phyloP scores from a whole-genome alignment of 208 protist species.

The Crithidia expoeki region DNA sequence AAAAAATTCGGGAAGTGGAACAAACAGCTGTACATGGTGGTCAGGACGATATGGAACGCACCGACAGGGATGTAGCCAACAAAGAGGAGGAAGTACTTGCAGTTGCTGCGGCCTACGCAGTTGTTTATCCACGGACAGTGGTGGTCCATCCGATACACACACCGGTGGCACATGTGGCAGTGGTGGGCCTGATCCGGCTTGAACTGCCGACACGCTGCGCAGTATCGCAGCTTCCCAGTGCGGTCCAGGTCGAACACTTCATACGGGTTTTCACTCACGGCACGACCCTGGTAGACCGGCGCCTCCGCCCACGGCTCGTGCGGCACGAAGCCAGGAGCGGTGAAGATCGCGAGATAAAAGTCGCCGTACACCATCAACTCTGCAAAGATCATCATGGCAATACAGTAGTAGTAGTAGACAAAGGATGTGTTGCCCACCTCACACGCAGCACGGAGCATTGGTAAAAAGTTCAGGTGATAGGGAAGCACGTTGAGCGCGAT shows the following conservation, averaged over 20 bases:
- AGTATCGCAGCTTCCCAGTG: conserved; percentile 62
- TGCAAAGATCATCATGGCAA: conserved; percentile 46
- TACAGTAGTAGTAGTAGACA: conserved; percentile 64
- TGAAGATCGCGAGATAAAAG: conserved; percentile 55
- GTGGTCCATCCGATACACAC: conserved; percentile 83
- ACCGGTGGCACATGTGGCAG: conserved; percentile 69
- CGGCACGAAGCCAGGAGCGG: conserved; percentile 63
- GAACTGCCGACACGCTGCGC: conserved; percentile 67
- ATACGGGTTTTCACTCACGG: conserved; percentile 55
- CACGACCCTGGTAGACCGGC: conserved; percentile 20
- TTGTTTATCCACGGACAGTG: conserved; percentile 92
- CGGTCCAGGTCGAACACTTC: conserved; percentile 57
- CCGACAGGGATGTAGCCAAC: conserved; percentile 74
- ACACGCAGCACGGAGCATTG: conserved; percentile 37
- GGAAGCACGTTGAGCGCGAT: conserved; percentile 56
- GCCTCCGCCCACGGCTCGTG: conserved; percentile 52
- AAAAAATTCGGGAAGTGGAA: conserved; percentile 48
- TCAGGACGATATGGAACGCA: conserved; percentile 61
- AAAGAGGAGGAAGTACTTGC: conserved; percentile 82
- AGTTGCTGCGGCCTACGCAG: conserved; percentile 74
- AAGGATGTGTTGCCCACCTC: conserved; percentile 37
- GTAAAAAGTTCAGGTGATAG: conserved; percentile 54
- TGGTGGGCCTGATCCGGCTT: conserved; percentile 88
- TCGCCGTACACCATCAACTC: conserved; percentile 68
- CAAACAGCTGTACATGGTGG: conserved; percentile 51